Evolutionary conservation across 202 grass and related monocot species (phyloP).

Genomic region (Panicum hallii): DNA sequence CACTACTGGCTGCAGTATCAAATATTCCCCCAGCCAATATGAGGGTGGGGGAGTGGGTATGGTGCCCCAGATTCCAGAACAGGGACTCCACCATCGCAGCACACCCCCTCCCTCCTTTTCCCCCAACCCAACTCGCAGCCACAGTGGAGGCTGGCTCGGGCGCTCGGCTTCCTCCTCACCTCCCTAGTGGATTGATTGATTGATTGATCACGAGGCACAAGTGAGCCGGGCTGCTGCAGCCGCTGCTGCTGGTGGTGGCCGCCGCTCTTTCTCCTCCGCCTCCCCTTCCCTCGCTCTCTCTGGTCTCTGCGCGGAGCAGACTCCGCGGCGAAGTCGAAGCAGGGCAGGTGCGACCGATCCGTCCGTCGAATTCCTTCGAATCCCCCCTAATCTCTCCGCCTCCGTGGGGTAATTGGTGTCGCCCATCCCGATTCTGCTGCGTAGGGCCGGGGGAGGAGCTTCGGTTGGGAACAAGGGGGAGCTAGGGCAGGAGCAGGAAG

Average conservation of each 20-base stretch:
- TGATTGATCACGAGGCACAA: conserved; percentile 27
- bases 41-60: not conserved
- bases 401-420: not conserved
- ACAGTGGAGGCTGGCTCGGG: not conserved
- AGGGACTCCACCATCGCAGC: conserved; percentile 7
- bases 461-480: not conserved
- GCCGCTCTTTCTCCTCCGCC: not conserved
- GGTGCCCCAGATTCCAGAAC: conserved; percentile 48
- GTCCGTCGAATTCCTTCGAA: not conserved
- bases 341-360: not conserved
- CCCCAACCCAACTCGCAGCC: conserved; percentile 21
- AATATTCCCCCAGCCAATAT: conserved; percentile 26
- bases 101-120: not conserved
- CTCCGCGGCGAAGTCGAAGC: not conserved
- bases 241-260: not conserved
- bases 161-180: not conserved
- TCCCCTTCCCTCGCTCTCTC: not conserved
- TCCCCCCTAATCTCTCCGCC: too few relatives aligned
- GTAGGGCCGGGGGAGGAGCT: conserved; percentile 28
- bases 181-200: conserved; percentile 8
- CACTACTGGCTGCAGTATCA: conserved; percentile 45
- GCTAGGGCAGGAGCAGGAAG: conserved; percentile 21
- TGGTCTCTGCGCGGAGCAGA: not conserved
- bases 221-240: not conserved
- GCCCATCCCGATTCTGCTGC: not conserved